A percentile compares a stretch with the other conserved stretches of the same genome.
Evolutionary conservation across 495 filamentous ascomycete genomes (phyloP).

Genomic region (Hypoxylon fuscum): DNA sequence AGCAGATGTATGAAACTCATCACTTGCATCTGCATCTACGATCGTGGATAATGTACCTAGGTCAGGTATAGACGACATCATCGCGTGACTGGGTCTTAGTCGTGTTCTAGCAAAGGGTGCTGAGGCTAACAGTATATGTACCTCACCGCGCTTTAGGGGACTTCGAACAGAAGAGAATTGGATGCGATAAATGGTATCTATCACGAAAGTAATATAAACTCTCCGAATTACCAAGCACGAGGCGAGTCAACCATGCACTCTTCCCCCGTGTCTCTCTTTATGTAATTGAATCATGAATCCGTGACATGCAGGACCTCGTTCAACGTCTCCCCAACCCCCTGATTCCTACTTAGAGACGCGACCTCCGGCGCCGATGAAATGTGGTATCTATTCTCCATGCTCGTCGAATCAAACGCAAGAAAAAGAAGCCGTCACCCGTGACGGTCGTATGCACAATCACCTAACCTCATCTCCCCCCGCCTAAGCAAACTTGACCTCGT

Average conservation of each 20-base stretch:
- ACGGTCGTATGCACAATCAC: conserved; percentile 3
- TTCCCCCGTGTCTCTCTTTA: neutral
- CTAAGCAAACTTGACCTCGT: conserved; percentile 79
- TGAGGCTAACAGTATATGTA: too few species aligned
- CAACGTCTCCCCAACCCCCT: neutral
- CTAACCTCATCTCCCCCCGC: neutral
- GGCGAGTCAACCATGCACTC: neutral
- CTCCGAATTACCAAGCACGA: too few species aligned
- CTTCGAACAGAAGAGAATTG: too few species aligned
- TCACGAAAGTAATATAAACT: too few species aligned
- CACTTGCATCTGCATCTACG: too few species aligned
- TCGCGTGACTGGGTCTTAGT: too few species aligned
- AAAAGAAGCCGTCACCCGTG: conserved; percentile 7
- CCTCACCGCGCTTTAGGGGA: too few species aligned
- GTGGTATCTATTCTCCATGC: conserved; percentile 18
- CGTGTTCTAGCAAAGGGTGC: too few species aligned
- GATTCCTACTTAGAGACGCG: neutral
- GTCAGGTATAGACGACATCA: too few species aligned
- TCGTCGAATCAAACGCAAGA: neutral
- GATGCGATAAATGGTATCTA: too few species aligned
- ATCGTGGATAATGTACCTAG: too few species aligned
- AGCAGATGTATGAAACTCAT: too few species aligned
- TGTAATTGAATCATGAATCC: conserved; percentile 13
- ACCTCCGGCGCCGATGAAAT: conserved; percentile 18
- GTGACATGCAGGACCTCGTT: conserved; percentile 16